A percentile compares a stretch with the other conserved stretches of the same genome.
Conservation (phyloP, 2,329 filamentous ascomycete species). For the Tolypocladium sp. region DNA sequence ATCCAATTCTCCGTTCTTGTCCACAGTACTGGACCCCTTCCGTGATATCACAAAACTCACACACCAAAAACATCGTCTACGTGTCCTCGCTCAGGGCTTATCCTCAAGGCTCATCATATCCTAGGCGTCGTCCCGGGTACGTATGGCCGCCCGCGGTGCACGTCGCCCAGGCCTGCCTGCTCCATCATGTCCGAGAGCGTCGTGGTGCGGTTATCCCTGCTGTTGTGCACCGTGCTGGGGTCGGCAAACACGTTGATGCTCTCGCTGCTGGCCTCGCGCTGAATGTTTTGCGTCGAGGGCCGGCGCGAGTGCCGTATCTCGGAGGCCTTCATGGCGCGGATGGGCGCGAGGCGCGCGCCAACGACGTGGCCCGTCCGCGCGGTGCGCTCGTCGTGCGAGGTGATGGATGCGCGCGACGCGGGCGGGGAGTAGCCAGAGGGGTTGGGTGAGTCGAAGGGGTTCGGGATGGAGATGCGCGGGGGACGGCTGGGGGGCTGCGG, state of each 20-base stretch:
- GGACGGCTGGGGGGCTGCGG: conserved; percentile 2
- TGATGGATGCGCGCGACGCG: conserved; percentile 8
- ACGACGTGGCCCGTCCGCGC: conserved; percentile 16
- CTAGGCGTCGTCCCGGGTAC: conserved; percentile 27
- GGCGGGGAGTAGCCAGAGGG: conserved; percentile 12
- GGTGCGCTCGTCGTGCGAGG: conserved; percentile 15
- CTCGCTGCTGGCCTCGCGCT: conserved; percentile 35
- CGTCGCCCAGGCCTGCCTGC: conserved; percentile 31
- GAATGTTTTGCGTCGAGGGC: conserved; percentile 22
- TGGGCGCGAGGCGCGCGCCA: conserved; percentile 20
- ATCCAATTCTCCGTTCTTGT: not conserved
- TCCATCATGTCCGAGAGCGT: conserved; percentile 47
- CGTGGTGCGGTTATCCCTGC: conserved; percentile 25
- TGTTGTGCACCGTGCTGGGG: conserved; percentile 26
- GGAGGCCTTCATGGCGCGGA: conserved; percentile 28
- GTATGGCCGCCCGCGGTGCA: conserved; percentile 31
- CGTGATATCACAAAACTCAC: no score
- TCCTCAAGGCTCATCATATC: conserved; percentile 9
- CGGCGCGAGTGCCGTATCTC: conserved; percentile 12
- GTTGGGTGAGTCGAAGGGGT: conserved; percentile 25
- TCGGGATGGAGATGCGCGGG: conserved; percentile 21
- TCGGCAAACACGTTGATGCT: conserved; percentile 46
- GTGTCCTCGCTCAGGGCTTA: no score
- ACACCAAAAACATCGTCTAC: not conserved
- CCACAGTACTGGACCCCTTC: not conserved